Percentiles rank a stretch among this genome's conserved stretches.
These are phyloP conservation scores for Lippia alba DNA, from an alignment of 305 asterid genomes.

Conservation along the genomic window DNA sequence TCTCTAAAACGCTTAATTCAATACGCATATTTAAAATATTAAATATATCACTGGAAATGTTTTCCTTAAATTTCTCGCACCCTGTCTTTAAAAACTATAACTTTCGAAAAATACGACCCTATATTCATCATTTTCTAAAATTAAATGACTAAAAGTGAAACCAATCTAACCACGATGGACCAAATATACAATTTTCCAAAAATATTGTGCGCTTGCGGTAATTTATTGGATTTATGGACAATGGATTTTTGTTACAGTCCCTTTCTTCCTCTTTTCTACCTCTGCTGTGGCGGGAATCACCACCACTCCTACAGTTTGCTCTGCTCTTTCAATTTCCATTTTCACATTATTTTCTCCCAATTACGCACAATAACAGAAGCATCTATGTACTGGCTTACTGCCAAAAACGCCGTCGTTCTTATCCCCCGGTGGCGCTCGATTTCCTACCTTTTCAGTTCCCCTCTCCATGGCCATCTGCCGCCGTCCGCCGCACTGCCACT, in stretches of 20 bases:
- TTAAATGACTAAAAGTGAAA: no score
- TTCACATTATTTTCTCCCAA: neutral
- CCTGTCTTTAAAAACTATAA: no score
- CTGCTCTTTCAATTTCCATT: neutral
- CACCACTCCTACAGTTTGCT: neutral
- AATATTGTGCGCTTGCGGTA: neutral
- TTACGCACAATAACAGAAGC: slow-evolving; percentile 1
- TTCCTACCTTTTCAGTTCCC: slow-evolving; percentile 49
- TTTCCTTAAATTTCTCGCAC: no score
- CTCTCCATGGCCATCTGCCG: slow-evolving; percentile 49
- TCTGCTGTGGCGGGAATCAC: slow-evolving; percentile 59
- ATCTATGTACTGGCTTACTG: slow-evolving; percentile 57
- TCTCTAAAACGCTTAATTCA: no score
- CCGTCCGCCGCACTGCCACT: slow-evolving; percentile 38
- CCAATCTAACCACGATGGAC: no score
- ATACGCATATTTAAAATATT: no score
- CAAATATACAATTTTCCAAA: no score
- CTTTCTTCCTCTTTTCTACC: slow-evolving; percentile 24
- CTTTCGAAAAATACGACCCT: no score
- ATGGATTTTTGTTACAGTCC: neutral
- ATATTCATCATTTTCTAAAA: no score
- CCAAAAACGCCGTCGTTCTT: slow-evolving; percentile 64
- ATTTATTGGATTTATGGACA: neutral
- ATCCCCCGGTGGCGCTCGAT: slow-evolving; percentile 70
- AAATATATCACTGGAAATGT: no score